Percentiles rank a stretch among this genome's conserved stretches.
Conservation (phyloP, 352 stramenopile genomes). For the Globisporangium recalcitrans region DNA sequence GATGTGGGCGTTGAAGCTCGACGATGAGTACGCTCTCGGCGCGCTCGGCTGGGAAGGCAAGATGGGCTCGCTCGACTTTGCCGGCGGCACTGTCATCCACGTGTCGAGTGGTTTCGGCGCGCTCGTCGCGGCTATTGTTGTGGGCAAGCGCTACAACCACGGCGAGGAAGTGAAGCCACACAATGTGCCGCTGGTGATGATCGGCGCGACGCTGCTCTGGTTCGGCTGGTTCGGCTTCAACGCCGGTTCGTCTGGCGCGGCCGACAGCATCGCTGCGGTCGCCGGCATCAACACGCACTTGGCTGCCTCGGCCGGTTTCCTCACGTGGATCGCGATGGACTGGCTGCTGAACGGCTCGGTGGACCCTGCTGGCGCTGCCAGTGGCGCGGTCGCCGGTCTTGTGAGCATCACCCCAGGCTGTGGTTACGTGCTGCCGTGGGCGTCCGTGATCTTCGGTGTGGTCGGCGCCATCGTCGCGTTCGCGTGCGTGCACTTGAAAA, state of each 20-base stretch:
- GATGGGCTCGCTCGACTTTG: slow-evolving; percentile 77
- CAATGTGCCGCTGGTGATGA: slow-evolving; percentile 85
- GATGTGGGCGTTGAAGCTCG: slow-evolving; percentile 77
- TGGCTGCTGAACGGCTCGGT: slow-evolving; percentile 45
- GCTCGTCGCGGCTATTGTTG: slow-evolving; percentile 61
- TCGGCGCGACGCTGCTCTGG: slow-evolving; percentile 70
- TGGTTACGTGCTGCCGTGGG: slow-evolving; percentile 67
- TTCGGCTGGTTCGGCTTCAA: slow-evolving; percentile 89
- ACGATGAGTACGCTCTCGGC: slow-evolving; percentile 36
- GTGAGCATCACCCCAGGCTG: slow-evolving; percentile 67
- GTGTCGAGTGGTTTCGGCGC: slow-evolving; percentile 74
- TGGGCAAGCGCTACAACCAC: slow-evolving; percentile 75
- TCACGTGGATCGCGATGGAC: slow-evolving; percentile 65
- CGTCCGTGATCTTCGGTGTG: slow-evolving; percentile 65
- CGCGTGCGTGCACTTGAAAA: slow-evolving; percentile 54
- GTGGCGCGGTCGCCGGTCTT: slow-evolving; percentile 56
- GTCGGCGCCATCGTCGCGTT: slow-evolving; percentile 53
- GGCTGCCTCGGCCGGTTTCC: slow-evolving; percentile 49
- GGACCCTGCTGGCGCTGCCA: slow-evolving; percentile 57
- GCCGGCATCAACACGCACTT: slow-evolving; percentile 76
- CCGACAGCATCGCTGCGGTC: slow-evolving; percentile 57
- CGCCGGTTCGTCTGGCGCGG: slow-evolving; percentile 51
- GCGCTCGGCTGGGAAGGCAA: slow-evolving; percentile 60
- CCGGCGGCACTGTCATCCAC: slow-evolving; percentile 81
- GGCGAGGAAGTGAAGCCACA: slow-evolving; percentile 64